Base-by-base conservation (phyloP, 2,329 filamentous ascomycete genomes). In the Nemania serpens region DNA sequence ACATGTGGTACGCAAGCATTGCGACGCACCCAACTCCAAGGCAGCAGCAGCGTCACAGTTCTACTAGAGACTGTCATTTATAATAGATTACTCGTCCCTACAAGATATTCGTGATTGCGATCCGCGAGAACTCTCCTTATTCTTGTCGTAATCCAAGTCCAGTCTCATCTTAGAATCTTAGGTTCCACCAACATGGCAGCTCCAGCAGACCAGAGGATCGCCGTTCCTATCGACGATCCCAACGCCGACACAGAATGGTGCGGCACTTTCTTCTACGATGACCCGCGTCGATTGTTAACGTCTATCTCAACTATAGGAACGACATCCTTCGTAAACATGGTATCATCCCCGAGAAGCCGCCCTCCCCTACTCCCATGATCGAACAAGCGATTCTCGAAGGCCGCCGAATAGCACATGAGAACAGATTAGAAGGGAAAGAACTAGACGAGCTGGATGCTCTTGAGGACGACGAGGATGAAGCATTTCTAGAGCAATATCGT, bases 231-330 rank as follows among this genome's bases (percentile, higher is more conserved):
- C 68, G 92, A 96, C 74, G 89, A 98, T 74, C 94, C 94, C 34
- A 96, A 98, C 73, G 95, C 93, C 65, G 95, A 99, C 75, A 99
- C 95, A 65, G 95, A 99, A 88, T 99, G 95, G 95, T 93, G 80
- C 61, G 64, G 37, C 18, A 13, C 12, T 15, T 13, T 18, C 45
- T 7, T 33, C 20, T 17, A 39, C 56, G 63, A 52, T 63, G 22
- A 42, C 66, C 29, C 59, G 64, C 50, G 33, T 39, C 29, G 18
- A 20, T 49, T 33, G 33, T 36, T 64, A 50, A 62, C 29, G n/a
- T 55, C 18, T 15, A 60, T 68, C 15, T n/a, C 18, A 58, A 48
- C 5, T n/a, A 18, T 49, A 97, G 93, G 93, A 99, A 99, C 75
- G 95, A 99, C 69, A 99, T 99, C 72, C 88, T 99, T 59, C 91